Percentiles rank a stretch among this genome's conserved stretches.
Evolutionary conservation across 169 alveolate species (phyloP).

Genomic region (Plasmodium yoelii): DNA sequence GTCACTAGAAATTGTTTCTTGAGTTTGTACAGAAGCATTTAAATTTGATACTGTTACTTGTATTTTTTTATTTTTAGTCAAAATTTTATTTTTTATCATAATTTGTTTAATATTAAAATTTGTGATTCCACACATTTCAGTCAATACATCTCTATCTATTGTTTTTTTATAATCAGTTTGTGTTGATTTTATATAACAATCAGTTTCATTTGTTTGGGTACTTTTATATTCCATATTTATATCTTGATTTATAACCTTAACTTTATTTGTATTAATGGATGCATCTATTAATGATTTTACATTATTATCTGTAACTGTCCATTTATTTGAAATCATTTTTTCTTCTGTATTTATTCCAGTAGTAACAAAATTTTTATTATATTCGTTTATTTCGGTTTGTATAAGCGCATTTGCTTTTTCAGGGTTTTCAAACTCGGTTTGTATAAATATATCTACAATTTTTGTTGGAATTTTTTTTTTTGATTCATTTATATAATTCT

Average conservation of each 20-base stretch:
- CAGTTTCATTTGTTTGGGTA: slow-evolving; percentile 33
- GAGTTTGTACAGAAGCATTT: slow-evolving; percentile 35
- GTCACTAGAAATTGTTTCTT: too few relatives aligned
- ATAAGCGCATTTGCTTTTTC: too few relatives aligned
- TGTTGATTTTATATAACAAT: slow-evolving; percentile 7
- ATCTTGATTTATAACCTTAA: not conserved
- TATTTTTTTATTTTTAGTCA: slow-evolving; percentile 33
- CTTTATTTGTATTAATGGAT: slow-evolving; percentile 7
- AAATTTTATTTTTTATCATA: slow-evolving; percentile 15
- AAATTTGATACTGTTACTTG: slow-evolving; percentile 37
- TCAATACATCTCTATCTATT: slow-evolving; percentile 7
- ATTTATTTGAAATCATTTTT: not conserved
- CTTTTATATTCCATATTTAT: not conserved
- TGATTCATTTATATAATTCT: too few relatives aligned
- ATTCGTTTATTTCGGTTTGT: not conserved
- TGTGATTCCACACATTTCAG: slow-evolving; percentile 30
- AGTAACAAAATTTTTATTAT: not conserved
- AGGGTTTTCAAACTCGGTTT: too few relatives aligned
- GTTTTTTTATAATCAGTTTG: slow-evolving; percentile 10
- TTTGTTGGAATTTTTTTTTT: too few relatives aligned
- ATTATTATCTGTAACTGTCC: slow-evolving; percentile 10
- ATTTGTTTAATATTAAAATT: slow-evolving; percentile 36
- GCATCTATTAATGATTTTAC: not conserved
- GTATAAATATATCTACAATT: too few relatives aligned
- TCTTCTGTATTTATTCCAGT: slow-evolving; percentile 40